Evolutionary conservation across 2,329 filamentous ascomycete genomes (phyloP).

Genomic region (Plectosphaerella plurivora): DNA sequence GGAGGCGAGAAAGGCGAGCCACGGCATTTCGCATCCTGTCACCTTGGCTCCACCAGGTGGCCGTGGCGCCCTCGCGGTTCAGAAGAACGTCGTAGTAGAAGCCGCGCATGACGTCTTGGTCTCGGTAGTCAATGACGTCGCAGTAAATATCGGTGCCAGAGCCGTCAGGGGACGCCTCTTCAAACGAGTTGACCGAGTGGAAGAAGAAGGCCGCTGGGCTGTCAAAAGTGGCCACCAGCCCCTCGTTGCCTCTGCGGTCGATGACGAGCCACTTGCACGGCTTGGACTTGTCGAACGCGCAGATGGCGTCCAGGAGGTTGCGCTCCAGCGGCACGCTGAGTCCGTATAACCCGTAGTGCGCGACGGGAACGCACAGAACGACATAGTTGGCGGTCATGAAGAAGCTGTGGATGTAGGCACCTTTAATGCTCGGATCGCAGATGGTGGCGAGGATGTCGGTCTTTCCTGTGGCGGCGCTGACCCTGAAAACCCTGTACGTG

Average conservation of each 20-base stretch:
- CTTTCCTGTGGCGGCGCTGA: slow-evolving; percentile 56
- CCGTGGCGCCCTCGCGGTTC: slow-evolving; percentile 41
- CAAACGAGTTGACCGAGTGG: slow-evolving; percentile 74
- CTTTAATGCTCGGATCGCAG: slow-evolving; percentile 32
- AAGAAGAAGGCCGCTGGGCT: slow-evolving; percentile 72
- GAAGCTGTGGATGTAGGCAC: slow-evolving; percentile 80
- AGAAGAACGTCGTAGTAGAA: slow-evolving; percentile 69
- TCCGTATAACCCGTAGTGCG: slow-evolving; percentile 55
- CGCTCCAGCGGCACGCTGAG: slow-evolving; percentile 57
- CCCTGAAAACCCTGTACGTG: slow-evolving; percentile 66
- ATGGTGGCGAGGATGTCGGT: slow-evolving; percentile 71
- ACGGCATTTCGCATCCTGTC: slow-evolving; percentile 29
- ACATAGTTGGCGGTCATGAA: slow-evolving; percentile 69
- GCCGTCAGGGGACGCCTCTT: slow-evolving; percentile 39
- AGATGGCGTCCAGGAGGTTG: slow-evolving; percentile 66
- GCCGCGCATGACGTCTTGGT: slow-evolving; percentile 57
- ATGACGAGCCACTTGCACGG: slow-evolving; percentile 69
- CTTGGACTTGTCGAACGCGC: slow-evolving; percentile 52
- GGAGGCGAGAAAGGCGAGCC: slow-evolving; percentile 37
- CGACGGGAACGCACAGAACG: slow-evolving; percentile 67
- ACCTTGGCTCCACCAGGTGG: slow-evolving; percentile 36
- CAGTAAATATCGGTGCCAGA: slow-evolving; percentile 49
- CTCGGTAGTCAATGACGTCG: slow-evolving; percentile 62
- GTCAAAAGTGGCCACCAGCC: slow-evolving; percentile 65
- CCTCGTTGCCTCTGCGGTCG: slow-evolving; percentile 55